These are phyloP conservation scores for Testicularia cyperi DNA, from an alignment of 1,284 basidiomycete species.

Conservation along the genomic window DNA sequence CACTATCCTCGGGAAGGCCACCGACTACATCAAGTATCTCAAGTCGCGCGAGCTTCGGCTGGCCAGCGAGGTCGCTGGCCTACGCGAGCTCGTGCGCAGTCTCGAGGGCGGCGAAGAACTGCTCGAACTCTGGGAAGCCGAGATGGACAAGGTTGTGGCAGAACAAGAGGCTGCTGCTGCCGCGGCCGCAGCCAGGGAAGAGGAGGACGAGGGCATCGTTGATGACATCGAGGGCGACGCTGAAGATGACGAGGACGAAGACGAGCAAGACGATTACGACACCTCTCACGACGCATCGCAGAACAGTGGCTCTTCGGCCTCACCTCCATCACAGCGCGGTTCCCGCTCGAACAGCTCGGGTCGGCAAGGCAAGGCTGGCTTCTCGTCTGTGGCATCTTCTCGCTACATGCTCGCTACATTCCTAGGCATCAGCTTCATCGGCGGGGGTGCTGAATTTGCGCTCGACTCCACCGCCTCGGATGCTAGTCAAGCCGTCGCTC, in stretches of 20 bases:
- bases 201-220: constrained; percentile 32
- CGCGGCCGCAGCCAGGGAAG: constrained; percentile 29
- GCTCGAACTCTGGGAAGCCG: constrained; percentile 49
- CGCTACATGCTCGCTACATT: constrained; percentile 57
- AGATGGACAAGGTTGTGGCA: constrained; percentile 50
- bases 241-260: constrained; percentile 50
- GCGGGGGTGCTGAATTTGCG: constrained; percentile 38
- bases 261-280: constrained; percentile 30
- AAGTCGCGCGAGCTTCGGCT: constrained; percentile 53
- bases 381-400: constrained; percentile 29
- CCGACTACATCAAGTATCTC: constrained; percentile 58
- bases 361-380: constrained; percentile 5
- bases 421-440: constrained; percentile 50
- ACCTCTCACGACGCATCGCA: constrained; percentile 25
- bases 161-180: constrained; percentile 26
- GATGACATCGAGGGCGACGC: constrained; percentile 24
- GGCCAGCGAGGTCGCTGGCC: constrained; percentile 45
- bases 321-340: constrained; percentile 24
- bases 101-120: constrained; percentile 57
- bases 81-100: constrained; percentile 50
- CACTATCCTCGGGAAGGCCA: constrained; percentile 56
- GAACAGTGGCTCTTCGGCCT: constrained; percentile 21
- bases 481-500: constrained; percentile 9
- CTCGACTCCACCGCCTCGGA: constrained; percentile 14
- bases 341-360: constrained; percentile 10